Evolutionary conservation across 495 filamentous ascomycete genomes (phyloP).

Genomic region (Penicillium verhagenii): DNA sequence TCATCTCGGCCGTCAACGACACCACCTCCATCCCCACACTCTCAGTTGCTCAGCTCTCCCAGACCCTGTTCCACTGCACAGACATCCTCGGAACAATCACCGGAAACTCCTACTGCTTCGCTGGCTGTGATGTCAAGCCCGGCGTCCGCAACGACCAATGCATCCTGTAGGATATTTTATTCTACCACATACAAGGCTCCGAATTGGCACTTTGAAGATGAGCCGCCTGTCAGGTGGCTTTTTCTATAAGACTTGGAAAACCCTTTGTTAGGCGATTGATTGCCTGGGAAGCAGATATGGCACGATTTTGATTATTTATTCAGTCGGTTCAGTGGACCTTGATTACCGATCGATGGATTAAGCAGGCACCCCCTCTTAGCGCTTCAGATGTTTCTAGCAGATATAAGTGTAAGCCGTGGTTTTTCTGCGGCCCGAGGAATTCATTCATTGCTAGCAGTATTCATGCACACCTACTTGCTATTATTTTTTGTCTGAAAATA

Average conservation of each 20-base stretch:
- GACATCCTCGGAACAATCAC: slow-evolving; percentile 22
- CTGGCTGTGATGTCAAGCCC: slow-evolving; percentile 21
- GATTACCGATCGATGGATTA: not conserved
- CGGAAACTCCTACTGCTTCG: slow-evolving; percentile 24
- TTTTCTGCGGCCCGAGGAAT: not conserved
- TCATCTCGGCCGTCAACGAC: slow-evolving; percentile 19
- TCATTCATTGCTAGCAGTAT: slow-evolving; percentile 1
- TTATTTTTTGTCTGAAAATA: no score
- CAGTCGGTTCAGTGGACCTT: no score
- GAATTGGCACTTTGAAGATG: not conserved
- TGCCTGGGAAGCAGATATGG: not conserved
- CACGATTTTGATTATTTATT: not conserved
- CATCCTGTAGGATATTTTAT: slow-evolving; percentile 11
- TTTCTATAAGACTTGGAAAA: not conserved
- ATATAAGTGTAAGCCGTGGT: not conserved
- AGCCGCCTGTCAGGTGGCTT: not conserved
- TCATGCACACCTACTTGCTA: not conserved
- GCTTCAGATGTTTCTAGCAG: not conserved
- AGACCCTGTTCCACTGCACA: slow-evolving; percentile 23
- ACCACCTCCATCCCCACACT: slow-evolving; percentile 17
- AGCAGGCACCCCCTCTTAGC: slow-evolving; percentile 3
- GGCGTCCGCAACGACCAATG: slow-evolving; percentile 20
- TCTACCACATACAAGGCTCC: not conserved
- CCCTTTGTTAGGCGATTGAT: not conserved
- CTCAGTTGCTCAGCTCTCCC: slow-evolving; percentile 10